Conservation (phyloP, 192 early-diverging fungal species). For the Coemansia sp. region DNA sequence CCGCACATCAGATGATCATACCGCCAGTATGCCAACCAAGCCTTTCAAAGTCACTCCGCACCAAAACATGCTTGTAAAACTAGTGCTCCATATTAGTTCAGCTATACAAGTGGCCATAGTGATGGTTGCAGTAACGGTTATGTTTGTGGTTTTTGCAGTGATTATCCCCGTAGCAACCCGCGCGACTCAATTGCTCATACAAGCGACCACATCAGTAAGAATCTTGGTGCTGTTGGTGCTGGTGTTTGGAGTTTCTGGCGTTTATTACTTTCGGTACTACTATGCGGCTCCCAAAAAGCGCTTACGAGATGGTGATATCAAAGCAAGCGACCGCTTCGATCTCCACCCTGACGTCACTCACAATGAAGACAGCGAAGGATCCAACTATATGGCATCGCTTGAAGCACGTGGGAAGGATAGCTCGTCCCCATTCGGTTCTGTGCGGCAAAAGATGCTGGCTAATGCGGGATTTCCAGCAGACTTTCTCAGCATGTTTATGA, state of each 20-base stretch:
- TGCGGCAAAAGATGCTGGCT: neutral
- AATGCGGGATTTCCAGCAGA: slow-evolving; percentile 45
- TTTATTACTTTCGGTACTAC: slow-evolving; percentile 50
- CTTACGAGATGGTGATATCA: slow-evolving; percentile 10
- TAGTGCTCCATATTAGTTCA: too few relatives aligned
- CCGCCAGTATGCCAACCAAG: too few relatives aligned
- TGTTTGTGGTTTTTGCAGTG: slow-evolving; percentile 21
- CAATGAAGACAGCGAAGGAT: slow-evolving; percentile 30
- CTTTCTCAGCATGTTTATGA: slow-evolving; percentile 56
- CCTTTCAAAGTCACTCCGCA: too few relatives aligned
- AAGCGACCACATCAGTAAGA: slow-evolving; percentile 23
- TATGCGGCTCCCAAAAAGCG: slow-evolving; percentile 33
- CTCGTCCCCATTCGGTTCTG: neutral
- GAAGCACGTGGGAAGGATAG: slow-evolving; percentile 26
- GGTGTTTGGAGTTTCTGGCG: slow-evolving; percentile 12
- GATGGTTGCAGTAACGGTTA: slow-evolving; percentile 5
- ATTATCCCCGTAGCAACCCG: slow-evolving; percentile 10
- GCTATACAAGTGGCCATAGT: neutral
- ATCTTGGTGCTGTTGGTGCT: neutral
- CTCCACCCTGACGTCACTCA: slow-evolving; percentile 41
- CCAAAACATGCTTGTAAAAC: too few relatives aligned
- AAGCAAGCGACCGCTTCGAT: slow-evolving; percentile 31
- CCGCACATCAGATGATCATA: too few relatives aligned
- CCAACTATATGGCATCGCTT: slow-evolving; percentile 34
- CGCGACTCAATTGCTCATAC: slow-evolving; percentile 7